Base-by-base conservation (phyloP, 768 basidiomycete species). In the Calocera cornea region DNA sequence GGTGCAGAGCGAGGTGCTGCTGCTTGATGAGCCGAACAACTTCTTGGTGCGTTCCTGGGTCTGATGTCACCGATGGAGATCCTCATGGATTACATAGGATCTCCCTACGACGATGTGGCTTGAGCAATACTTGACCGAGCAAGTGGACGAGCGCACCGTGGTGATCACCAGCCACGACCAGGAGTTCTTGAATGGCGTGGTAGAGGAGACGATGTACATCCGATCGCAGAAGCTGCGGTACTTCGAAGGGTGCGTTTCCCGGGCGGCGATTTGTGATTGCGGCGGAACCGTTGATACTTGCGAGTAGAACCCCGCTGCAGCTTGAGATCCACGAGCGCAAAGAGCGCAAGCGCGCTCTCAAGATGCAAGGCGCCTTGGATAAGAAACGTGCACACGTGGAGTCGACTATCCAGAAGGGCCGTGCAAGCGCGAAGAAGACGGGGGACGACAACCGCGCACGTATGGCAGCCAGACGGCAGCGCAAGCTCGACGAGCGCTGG, bases 151-250 rank as follows among this genome's bases (percentile, higher is more conserved):
- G 74, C 80, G 47, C 1, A 86, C 85, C 0, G 74, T 88, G n/a
- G 79, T 88, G 29, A 74, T 88, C 65, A 83, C 85, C 29, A 83
- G 87, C 0, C 87, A 88, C 70, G 87, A 88, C 73, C 83, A 83
- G 47, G 81, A 80, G 24, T 88, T 89, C 71, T 76, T 85, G 31
- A 81, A 86, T 69, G 75, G 78, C 7, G 81, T 87, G 34, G 82
- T 83, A 1, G 83, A 87, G 16, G 84, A 87, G 71, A 82, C 83
- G 0, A 81, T 88, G 34, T 78, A 84, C n/a, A 78, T 89, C 41
- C 80, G 85, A 2, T 77, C 84, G 60, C 77, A 79, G 67, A 78
- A 74, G 11, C 77, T 89, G 1, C 75, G 75, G 19, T 84, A 86
- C 64, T 86, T 84, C 73, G 78, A 82, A 49, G 87, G 87, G 54